Percentiles rank a stretch among this genome's conserved stretches.
Evolutionary conservation across 768 basidiomycete species (phyloP).

Genomic region (Pulveroboletus sp.): DNA sequence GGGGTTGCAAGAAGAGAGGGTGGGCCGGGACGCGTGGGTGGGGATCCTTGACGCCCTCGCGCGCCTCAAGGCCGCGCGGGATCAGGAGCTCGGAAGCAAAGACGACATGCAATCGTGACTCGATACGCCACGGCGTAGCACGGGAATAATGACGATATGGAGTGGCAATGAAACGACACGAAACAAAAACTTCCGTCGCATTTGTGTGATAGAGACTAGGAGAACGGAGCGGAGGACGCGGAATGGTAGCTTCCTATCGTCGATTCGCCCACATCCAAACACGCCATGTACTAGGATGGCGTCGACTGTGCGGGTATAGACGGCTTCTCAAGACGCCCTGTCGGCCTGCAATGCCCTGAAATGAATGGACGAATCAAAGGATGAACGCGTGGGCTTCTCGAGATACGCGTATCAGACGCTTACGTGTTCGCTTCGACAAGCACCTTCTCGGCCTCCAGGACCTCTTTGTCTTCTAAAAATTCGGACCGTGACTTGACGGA

Average conservation of each 20-base stretch:
- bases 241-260: not conserved
- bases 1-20: slow-evolving; percentile 73
- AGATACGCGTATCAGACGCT: slow-evolving; percentile 10
- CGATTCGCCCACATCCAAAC: not conserved
- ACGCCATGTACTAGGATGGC: slow-evolving; percentile 3
- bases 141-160: slow-evolving; percentile 16
- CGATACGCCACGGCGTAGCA: slow-evolving; percentile 16
- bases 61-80: slow-evolving; percentile 51
- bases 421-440: slow-evolving; percentile 51
- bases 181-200: no score
- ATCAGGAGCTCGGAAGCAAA: slow-evolving; percentile 16
- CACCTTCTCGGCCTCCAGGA: slow-evolving; percentile 55
- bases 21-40: slow-evolving; percentile 75
- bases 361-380: slow-evolving; percentile 18
- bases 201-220: slow-evolving; percentile 5
- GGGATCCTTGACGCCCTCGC: slow-evolving; percentile 65
- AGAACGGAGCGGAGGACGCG: slow-evolving; percentile 8
- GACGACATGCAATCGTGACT: not conserved
- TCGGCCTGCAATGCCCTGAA: slow-evolving; percentile 13
- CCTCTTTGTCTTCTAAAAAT: slow-evolving; percentile 35
- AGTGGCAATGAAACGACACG: slow-evolving; percentile 4
- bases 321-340: slow-evolving; percentile 19
- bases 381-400: not conserved
- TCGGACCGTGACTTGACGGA: slow-evolving; percentile 26
- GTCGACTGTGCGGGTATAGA: slow-evolving; percentile 18